A percentile compares a stretch with the other conserved stretches of the same genome.
Evolutionary conservation across 805 yeast species (phyloP).

Genomic region (Candida loeiensis): DNA sequence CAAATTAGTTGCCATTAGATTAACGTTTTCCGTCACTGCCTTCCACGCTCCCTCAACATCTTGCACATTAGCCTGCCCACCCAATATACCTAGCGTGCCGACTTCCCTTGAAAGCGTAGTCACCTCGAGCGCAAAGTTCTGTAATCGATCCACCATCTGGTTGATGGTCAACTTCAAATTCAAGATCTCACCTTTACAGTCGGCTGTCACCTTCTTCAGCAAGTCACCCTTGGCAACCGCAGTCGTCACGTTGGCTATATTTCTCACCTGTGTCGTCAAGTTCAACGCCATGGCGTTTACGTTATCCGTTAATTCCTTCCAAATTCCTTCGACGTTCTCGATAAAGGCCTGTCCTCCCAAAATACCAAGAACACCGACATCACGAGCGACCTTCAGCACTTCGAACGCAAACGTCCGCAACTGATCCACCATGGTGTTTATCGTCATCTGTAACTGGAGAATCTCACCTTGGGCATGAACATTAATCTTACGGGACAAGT

Average conservation of each 20-base stretch:
- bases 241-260: constrained; percentile 82
- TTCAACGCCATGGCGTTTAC: constrained; percentile 89
- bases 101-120: constrained; percentile 46
- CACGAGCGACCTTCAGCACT: constrained; percentile 82
- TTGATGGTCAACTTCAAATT: constrained; percentile 46
- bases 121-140: constrained; percentile 45
- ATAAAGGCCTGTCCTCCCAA: constrained; percentile 86
- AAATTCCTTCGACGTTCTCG: constrained; percentile 77
- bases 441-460: constrained; percentile 77
- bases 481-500: constrained; percentile 74
- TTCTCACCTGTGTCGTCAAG: constrained; percentile 82
- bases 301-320: constrained; percentile 84
- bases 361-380: constrained; percentile 86
- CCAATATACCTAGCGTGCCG: constrained; percentile 46
- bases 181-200: constrained; percentile 64
- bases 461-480: constrained; percentile 93
- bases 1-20: constrained; percentile 46
- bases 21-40: constrained; percentile 46
- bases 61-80: constrained; percentile 51
- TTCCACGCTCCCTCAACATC: constrained; percentile 52
- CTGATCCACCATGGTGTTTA: constrained; percentile 86
- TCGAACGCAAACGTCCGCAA: constrained; percentile 79
- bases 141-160: constrained; percentile 51
- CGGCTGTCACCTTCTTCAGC: constrained; percentile 80
- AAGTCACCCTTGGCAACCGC: constrained; percentile 84